Evolutionary conservation across 225 moss, liverwort and hornwort genomes (phyloP).

Genomic region (Rhytidiadelphus loreus): DNA sequence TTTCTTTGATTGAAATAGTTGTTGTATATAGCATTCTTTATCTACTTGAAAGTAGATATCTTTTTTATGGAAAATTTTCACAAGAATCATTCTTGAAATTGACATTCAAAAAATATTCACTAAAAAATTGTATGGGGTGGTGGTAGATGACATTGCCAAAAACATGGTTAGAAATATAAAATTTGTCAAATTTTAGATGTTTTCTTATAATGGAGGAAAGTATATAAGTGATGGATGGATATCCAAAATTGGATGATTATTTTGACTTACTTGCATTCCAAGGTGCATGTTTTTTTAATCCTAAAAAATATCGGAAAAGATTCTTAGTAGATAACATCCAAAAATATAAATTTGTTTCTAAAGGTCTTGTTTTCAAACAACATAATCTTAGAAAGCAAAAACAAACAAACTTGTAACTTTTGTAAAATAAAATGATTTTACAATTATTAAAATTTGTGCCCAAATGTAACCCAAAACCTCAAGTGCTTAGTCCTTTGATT

Average conservation of each 20-base stretch:
- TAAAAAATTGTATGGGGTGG: not conserved
- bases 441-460: too few species aligned
- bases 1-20: not conserved
- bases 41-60: not conserved
- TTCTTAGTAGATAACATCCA: not conserved
- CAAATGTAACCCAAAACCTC: too few species aligned
- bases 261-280: not conserved
- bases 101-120: not conserved
- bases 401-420: fast-evolving
- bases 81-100: not conserved
- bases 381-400: not conserved
- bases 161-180: not conserved
- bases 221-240: not conserved
- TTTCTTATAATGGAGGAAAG: not conserved
- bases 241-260: not conserved
- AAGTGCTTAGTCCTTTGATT: not conserved
- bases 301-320: not conserved
- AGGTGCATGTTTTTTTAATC: not conserved
- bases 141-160: not conserved
- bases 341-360: not conserved
- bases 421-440: not conserved
- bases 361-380: not conserved
- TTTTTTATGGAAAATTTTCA: not conserved
- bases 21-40: not conserved
- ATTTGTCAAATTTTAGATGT: not conserved